phyloP scores from a whole-genome alignment of 1,284 basidiomycete species.

The Sanguinoderma infundibulare region DNA sequence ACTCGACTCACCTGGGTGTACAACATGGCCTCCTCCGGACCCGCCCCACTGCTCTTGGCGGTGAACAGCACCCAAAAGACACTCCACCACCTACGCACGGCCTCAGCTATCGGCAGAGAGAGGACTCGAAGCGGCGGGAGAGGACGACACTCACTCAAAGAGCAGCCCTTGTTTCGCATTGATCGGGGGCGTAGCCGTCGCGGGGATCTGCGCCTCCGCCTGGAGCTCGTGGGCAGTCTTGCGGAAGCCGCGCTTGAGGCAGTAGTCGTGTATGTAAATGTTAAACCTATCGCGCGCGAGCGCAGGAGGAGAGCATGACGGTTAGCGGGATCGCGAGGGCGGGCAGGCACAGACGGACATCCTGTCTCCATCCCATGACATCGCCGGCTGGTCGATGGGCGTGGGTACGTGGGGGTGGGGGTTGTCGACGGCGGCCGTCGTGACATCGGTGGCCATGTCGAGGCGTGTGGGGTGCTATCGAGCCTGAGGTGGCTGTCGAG shows the following conservation, averaged over 20 bases:
- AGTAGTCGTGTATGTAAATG: slow-evolving; percentile 86
- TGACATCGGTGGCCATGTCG: slow-evolving; percentile 25
- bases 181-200: slow-evolving; percentile 70
- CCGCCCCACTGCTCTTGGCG: slow-evolving; percentile 68
- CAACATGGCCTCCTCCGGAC: slow-evolving; percentile 68
- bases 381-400: slow-evolving; percentile 4
- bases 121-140: background rate
- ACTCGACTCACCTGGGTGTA: slow-evolving; percentile 64
- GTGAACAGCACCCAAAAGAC: slow-evolving; percentile 85
- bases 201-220: slow-evolving; percentile 63
- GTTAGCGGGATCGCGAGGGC: background rate
- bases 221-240: slow-evolving; percentile 71
- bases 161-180: slow-evolving; percentile 80
- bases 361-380: slow-evolving; percentile 58
- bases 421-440: slow-evolving; percentile 13
- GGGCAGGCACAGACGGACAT: slow-evolving; percentile 41
- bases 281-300: slow-evolving; percentile 66
- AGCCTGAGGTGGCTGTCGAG: slow-evolving; percentile 12
- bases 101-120: background rate
- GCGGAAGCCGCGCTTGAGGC: slow-evolving; percentile 72
- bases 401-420: background rate
- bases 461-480: slow-evolving; percentile 9
- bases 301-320: background rate
- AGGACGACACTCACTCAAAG: slow-evolving; percentile 65
- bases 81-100: slow-evolving; percentile 73